A percentile compares a stretch with the other conserved stretches of the same genome.
Conservation (phyloP, 75 land plant genomes). For the Adiantum capillusveneris region DNA sequence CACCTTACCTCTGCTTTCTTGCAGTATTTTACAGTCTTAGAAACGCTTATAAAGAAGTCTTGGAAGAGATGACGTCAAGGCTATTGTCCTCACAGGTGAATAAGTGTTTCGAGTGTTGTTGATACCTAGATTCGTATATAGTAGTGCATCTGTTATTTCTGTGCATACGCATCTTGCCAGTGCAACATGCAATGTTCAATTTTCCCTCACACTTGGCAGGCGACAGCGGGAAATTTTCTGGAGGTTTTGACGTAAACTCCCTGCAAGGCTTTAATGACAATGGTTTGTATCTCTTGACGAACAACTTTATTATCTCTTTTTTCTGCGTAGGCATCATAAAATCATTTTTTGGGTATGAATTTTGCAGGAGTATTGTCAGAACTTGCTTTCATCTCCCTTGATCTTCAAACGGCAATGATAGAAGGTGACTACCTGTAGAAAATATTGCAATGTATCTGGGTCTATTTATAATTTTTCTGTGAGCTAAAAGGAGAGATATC, state of each 20-base stretch:
- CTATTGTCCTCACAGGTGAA: slow-evolving; percentile 75
- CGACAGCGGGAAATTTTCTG: slow-evolving; percentile 83
- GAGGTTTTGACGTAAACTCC: slow-evolving; percentile 88
- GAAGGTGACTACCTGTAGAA: slow-evolving; percentile 43
- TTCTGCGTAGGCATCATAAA: background rate
- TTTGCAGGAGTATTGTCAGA: slow-evolving; percentile 57
- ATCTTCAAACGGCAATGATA: slow-evolving; percentile 61
- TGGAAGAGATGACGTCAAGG: slow-evolving; percentile 64
- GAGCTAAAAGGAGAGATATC: too few species aligned
- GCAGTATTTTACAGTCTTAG: slow-evolving; percentile 66
- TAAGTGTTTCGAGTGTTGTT: too few species aligned
- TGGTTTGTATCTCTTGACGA: slow-evolving; percentile 32
- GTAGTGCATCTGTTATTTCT: too few species aligned
- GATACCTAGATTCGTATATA: too few species aligned
- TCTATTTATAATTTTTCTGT: too few species aligned
- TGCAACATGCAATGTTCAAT: too few species aligned
- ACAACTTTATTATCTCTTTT: background rate
- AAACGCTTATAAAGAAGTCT: slow-evolving; percentile 63
- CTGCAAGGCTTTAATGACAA: slow-evolving; percentile 50
- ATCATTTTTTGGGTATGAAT: too few species aligned
- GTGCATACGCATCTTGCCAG: too few species aligned
- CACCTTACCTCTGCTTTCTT: too few species aligned
- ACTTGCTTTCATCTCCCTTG: slow-evolving; percentile 66
- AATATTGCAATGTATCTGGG: background rate
- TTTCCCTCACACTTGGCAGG: slow-evolving; percentile 30